phyloP scores from a whole-genome alignment of 2,329 filamentous ascomycete genomes.

The Orbilia javanica region DNA sequence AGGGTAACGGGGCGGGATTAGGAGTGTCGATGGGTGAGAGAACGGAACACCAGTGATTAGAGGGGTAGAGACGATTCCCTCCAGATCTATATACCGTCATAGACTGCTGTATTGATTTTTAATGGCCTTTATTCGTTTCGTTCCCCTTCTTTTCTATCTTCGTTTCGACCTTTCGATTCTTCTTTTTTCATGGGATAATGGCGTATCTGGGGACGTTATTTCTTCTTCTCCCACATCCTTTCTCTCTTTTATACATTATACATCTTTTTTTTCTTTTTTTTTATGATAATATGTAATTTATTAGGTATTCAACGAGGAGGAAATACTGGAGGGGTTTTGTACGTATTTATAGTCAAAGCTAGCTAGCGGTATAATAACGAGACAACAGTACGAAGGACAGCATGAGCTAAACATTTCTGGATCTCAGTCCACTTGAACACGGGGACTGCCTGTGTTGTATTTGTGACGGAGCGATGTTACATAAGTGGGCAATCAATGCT shows the following conservation, averaged over 20 bases:
- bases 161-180: not conserved
- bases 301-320: not conserved
- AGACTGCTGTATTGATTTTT: slow-evolving; percentile 21
- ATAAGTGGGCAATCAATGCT: not conserved
- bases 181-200: not conserved
- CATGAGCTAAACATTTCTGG: not conserved
- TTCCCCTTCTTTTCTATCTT: not conserved
- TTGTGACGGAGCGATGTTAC: slow-evolving; percentile 9
- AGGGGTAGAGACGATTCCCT: not conserved
- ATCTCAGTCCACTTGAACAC: not conserved
- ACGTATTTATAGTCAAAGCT: not conserved
- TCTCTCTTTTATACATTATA: not conserved
- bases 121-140: not conserved
- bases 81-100: slow-evolving; percentile 13
- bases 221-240: not conserved
- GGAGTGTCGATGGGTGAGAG: slow-evolving; percentile 33
- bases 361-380: not conserved
- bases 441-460: not conserved
- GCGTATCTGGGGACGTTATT: slow-evolving; percentile 15
- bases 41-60: not conserved
- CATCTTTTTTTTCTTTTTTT: too few species aligned
- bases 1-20: slow-evolving; percentile 16
- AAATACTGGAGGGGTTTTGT: not conserved
- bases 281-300: slow-evolving; percentile 22
- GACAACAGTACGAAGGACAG: not conserved